phyloP scores from a whole-genome alignment of 495 filamentous ascomycete genomes.

The Neurospora tetraspora region DNA sequence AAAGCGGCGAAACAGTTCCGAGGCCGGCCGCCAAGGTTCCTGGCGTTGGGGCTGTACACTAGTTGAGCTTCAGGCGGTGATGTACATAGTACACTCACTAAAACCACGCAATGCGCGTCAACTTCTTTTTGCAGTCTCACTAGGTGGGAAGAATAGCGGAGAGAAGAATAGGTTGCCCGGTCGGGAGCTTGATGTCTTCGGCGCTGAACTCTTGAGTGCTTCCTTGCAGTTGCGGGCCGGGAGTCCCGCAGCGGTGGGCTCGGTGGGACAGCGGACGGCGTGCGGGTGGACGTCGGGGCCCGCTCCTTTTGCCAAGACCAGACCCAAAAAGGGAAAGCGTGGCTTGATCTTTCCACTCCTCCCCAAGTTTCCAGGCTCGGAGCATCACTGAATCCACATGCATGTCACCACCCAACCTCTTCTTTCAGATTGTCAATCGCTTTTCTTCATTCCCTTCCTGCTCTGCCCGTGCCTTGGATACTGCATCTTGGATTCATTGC shows the following conservation, averaged over 20 bases:
- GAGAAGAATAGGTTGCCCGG: too few species aligned
- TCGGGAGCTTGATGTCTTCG: neutral
- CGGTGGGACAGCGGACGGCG: neutral
- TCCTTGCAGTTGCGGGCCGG: neutral
- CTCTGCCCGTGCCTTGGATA: neutral
- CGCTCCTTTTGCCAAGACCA: neutral
- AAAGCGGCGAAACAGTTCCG: neutral
- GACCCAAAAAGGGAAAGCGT: neutral
- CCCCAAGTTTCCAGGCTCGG: neutral
- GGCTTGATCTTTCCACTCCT: neutral
- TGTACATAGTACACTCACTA: neutral
- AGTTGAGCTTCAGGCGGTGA: neutral
- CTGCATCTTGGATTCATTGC: neutral
- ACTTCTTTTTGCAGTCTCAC: neutral
- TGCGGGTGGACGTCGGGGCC: neutral
- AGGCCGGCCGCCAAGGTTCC: neutral
- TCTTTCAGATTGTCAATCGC: neutral
- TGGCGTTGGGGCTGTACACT: neutral
- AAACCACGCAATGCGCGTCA: neutral
- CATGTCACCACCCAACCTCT: neutral
- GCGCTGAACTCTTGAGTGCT: neutral
- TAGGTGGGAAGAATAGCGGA: too few species aligned
- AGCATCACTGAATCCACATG: neutral
- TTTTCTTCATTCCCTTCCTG: neutral
- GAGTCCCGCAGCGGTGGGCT: neutral